Conservation (phyloP, 2,329 filamentous ascomycete species). For the Paecilomyces formosus region DNA sequence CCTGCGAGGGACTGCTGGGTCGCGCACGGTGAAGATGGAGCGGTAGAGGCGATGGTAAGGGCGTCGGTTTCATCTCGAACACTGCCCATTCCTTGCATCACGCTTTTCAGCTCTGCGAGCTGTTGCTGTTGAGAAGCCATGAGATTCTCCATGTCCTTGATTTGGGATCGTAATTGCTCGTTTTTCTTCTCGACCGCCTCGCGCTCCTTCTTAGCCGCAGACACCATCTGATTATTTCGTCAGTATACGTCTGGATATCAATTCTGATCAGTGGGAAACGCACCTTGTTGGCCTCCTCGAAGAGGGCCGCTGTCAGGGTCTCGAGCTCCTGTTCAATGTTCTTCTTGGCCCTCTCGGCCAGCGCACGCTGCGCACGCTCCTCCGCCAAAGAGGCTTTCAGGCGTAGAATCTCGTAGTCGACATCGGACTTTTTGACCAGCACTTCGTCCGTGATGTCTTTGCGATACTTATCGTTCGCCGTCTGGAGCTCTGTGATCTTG, state of each 20-base stretch:
- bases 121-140: conserved; percentile 90
- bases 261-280: conserved; percentile 9
- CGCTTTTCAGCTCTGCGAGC: conserved; percentile 77
- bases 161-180: conserved; percentile 75
- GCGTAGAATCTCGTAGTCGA: conserved; percentile 63
- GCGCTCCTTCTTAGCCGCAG: conserved; percentile 75
- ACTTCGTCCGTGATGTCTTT: conserved; percentile 64
- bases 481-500: conserved; percentile 62
- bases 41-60: conserved; percentile 57
- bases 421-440: conserved; percentile 64
- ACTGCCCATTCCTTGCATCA: conserved; percentile 82
- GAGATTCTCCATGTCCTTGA: conserved; percentile 78
- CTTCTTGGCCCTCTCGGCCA: conserved; percentile 71
- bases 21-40: conserved; percentile 73
- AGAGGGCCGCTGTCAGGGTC: conserved; percentile 82
- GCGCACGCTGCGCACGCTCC: conserved; percentile 57
- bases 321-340: conserved; percentile 90
- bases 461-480: conserved; percentile 60
- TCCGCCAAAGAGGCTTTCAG: conserved; percentile 54
- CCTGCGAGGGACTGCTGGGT: conserved; percentile 46
- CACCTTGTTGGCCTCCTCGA: conserved; percentile 91
- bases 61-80: conserved; percentile 61
- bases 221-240: conserved; percentile 63
- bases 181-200: conserved; percentile 76
- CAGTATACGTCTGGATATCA: conserved; percentile 4